Base-by-base conservation (phyloP, 176 grass and related monocot genomes). In the Oryza glaberrima region DNA sequence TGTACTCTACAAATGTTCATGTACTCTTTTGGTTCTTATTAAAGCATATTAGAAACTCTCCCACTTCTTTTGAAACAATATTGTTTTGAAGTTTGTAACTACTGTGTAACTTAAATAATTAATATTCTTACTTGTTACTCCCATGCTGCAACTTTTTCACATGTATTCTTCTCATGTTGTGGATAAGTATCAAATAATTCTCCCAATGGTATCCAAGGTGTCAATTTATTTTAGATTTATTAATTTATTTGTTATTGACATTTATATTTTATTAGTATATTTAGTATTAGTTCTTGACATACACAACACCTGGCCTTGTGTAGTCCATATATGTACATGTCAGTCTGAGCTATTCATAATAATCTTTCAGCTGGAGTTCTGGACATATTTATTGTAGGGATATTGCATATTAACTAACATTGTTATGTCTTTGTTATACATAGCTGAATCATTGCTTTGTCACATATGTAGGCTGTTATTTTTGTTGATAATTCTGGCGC, bases 401-500 rank as follows among this genome's bases (percentile, higher is more conserved):
- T 45, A 23, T 63, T 65, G 49, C 14, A 68, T 68, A 81, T 85
- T 71, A 20, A 47, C 41, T 3, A 80, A 84, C 46, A 26, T 63
- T 76, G 64, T n/a, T 65, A 58, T 58, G 54, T 15, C 54, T n/a
- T 6, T 58, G 54, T 56, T 86, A 40, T 83, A 19, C 26, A 19
- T 83, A 70, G 69, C 41, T 88, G 16, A 90, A 65, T 47, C 47
- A 25, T 52, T 86, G 46, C 85, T 82, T 25, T 19, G 38, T 56
- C 40, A 76, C 69, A 32, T 78, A 56, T 83, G 71, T 32, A 98
- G 96, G 96, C 86, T 77, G 88, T 98, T 85, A 98, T 98, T 88
- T 98, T 98, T 94, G 91, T 98, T 82, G 96, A 98, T 79, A 98
- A 98, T 84, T 98, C 96, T 85, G 96, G 96, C 88, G 96, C 96